Base-by-base conservation (phyloP, 345 rosid species). In the Linum trigynum region DNA sequence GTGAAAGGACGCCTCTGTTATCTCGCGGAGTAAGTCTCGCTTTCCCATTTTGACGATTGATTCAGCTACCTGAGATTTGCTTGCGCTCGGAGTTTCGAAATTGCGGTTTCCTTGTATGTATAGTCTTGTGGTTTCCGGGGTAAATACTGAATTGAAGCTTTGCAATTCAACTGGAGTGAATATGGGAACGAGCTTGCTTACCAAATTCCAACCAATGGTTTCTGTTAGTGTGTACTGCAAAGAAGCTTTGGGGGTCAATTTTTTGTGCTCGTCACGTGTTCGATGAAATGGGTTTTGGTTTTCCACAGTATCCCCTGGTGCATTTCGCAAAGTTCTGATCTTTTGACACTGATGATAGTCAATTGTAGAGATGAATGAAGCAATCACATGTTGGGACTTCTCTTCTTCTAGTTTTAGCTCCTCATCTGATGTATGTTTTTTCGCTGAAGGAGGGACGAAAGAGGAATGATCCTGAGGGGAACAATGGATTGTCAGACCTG, bases 401-500 rank as follows among this genome's bases (percentile, higher is more conserved):
- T 12, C 53, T 48, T 5, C 50, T 7, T 43, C 50, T 43, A 11
- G 50, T 43, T 4, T 43, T 43, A 43, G 50, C 50, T 43, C 50
- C 10, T 43, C 10, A 7, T 43, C 50, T 43, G 11, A 48, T 48
- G 53, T 48, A 9, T 43, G 9, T 12, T 9, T 12, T 48, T 48
- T 48, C 2, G 9, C 53, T 7, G 53, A 48, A 48, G 53, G 53
- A 48, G 14, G 53, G 53, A 48, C 53, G 53, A 48, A 48, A 48
- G 11, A 48, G 53, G 15, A 48, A 48, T 48, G 53, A 48, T 9
- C 53, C 53, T 9, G 14, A 48, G 14, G 53, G 53, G 53, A 15
- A 48, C 11, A 15, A 48, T 48, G 14, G 53, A 12, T 48, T 48
- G 53, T 48, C 76, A 0, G 89, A 82, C 75, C 89, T 86, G 58